Base-by-base conservation (phyloP, 2,329 filamentous ascomycete genomes). In the Macroventuria anomochaeta region DNA sequence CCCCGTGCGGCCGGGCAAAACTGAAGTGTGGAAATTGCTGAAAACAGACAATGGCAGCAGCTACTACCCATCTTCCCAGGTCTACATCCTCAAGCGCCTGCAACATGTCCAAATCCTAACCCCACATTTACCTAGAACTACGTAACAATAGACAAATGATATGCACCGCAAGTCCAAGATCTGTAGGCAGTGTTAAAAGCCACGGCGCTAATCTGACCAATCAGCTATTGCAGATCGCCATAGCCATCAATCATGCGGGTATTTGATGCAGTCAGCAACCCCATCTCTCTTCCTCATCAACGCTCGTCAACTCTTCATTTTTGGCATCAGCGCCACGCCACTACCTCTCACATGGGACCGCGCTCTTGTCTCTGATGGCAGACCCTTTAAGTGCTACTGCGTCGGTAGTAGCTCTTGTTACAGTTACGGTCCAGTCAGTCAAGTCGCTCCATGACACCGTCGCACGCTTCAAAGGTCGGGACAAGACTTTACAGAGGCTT, bases 371-470 rank as follows among this genome's bases (percentile, higher is more conserved):
- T 25, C 21, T 29, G 31, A 55, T 56, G 53, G 47, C 47, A 26
- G 47, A 56, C 15, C 47, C 53, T 40, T 29, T 52, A 13, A 56
- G 42, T 46, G 33, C 36, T n/a, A 52, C 41, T 32, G 42, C 53
- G 4, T 52, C 47, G n/a, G 21, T 52, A 1, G 2, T 52, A 25
- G 47, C 47, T 18, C 21, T 56, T 20, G 33, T 23, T 21, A 50
- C 53, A 5, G 46, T 18, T 29, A 29, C 53, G 12, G 26, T 50
- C 26, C 39, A 49, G 34, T 55, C 46, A 33, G 33, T 39, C 4
- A 50, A 46, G 46, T 39, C 34, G 23, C 53, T 55, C 31, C 12
- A 55, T n/a, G 53, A 51, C 13, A 51, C 53, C 21, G 46, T 55
- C 20, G 3, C 20, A 46, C 53, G 53, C 33, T 55, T 15, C 34